Percentiles rank a stretch among this genome's conserved stretches.
Conservation (phyloP, 2,329 filamentous ascomycete genomes). For the Sporothrix inflata region DNA sequence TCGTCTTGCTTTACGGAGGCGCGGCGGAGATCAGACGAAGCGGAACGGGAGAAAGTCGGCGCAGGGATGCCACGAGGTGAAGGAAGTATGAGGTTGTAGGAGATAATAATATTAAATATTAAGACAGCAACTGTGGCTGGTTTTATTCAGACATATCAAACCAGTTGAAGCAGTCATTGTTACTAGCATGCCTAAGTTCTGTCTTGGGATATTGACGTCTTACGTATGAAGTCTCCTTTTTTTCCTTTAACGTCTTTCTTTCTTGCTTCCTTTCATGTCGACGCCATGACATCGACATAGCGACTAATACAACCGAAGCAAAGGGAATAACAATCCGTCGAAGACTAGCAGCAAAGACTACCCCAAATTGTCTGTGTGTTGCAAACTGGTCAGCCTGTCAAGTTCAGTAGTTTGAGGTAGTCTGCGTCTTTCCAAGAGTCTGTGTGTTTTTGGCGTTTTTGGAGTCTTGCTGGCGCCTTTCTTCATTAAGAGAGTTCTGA, state of each 20-base stretch:
- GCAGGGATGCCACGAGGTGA: slow-evolving; percentile 17
- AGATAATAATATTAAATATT: no score
- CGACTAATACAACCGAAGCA: no score
- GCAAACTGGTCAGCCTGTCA: background rate
- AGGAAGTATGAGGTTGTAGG: background rate
- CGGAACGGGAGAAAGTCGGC: slow-evolving; percentile 22
- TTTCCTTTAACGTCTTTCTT: background rate
- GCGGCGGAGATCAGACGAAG: slow-evolving; percentile 32
- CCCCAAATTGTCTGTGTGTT: slow-evolving; percentile 12
- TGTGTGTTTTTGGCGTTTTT: background rate
- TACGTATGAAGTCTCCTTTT: background rate
- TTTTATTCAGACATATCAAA: background rate
- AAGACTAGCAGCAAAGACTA: background rate
- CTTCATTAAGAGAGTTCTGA: background rate
- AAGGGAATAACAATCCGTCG: background rate
- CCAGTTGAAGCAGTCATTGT: background rate
- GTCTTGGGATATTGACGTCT: background rate
- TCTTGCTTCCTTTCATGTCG: background rate
- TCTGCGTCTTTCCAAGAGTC: background rate
- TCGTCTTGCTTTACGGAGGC: slow-evolving; percentile 25
- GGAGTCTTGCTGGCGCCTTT: background rate
- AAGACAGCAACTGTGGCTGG: background rate
- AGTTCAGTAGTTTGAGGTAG: background rate
- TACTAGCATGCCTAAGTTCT: background rate
- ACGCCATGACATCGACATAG: background rate